phyloP scores from a whole-genome alignment of 441 rosid species.

The Jatropha podagrica region DNA sequence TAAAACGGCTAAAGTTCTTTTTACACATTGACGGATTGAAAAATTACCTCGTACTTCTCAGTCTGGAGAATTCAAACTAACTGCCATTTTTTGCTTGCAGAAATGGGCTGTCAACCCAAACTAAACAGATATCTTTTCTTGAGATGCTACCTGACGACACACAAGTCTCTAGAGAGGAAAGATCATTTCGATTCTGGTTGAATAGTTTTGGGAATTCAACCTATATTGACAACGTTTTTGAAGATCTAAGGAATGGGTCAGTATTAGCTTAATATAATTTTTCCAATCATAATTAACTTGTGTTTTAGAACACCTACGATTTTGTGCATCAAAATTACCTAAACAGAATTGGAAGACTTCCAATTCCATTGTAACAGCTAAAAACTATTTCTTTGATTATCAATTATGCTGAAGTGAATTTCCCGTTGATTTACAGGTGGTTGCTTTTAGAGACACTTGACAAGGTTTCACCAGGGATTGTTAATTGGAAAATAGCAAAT shows the following conservation, averaged over 20 bases:
- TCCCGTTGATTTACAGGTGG: conserved; percentile 38
- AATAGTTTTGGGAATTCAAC: conserved; percentile 38
- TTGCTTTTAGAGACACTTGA: conserved; percentile 55
- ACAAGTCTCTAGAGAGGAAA: conserved; percentile 38
- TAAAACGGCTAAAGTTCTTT: not conserved
- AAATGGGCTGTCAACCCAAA: conserved; percentile 36
- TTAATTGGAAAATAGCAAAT: conserved; percentile 48
- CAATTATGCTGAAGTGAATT: conserved; percentile 1
- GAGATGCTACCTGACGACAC: conserved; percentile 37
- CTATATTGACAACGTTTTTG: conserved; percentile 35
- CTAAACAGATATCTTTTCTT: conserved; percentile 36
- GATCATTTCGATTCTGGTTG: conserved; percentile 38
- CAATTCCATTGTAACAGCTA: not conserved
- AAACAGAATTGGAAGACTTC: not conserved
- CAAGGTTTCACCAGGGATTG: conserved; percentile 53
- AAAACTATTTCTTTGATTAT: not conserved
- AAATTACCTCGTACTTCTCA: not conserved
- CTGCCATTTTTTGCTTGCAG: conserved; percentile 20
- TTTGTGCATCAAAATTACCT: not conserved
- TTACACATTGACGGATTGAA: not conserved
- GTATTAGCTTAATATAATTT: not conserved
- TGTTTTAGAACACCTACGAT: not conserved
- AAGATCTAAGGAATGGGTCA: conserved; percentile 42
- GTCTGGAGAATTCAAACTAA: conserved; percentile 15
- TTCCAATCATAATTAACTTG: not conserved